Evolutionary conservation across 2,329 filamentous ascomycete genomes (phyloP), one percentile per base, ranked within the genome.

Genomic region (Colletotrichum chrysophilum): DNA sequence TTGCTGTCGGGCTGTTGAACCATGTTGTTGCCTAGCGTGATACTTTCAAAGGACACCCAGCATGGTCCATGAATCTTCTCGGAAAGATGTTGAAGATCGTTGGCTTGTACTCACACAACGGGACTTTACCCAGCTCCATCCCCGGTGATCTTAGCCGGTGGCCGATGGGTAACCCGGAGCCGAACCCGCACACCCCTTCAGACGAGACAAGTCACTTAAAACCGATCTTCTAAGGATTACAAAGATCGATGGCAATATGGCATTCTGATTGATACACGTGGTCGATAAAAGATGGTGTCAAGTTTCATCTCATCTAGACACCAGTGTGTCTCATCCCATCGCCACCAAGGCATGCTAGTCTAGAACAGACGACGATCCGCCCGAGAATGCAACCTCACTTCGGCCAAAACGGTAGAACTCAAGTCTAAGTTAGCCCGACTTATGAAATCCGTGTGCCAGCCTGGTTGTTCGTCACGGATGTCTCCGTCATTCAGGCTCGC

Each of bases 101-200:
- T 7, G 10, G 0, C 6, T 4, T 7, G 10, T 0, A 21, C 43
- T 7, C n/a, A 13, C 4, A 3, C 0, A 0, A 12, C n/a, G 43
- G 43, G 43, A 13, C 6, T 52, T 52, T 7, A 13, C 43, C n/a
- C 43, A 52, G 43, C n/a, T 21, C 43, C n/a, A 0, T 52, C 43
- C 43, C 43, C 43, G n/a, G 12, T 7, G 43, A 52, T 52, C 43
- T 52, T 21, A 52, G 43, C 43, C 43, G 43, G 43, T 13, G 43
- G 43, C 43, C 43, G 43, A 24, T 21, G 26, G 58, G 30, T 62
- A 62, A 0, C 58, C n/a, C 58, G 10, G 16, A 62, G 58, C 58
- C 30, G 58, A 24, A 16, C 0, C 18, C 30, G n/a, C 12, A 16
- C 55, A 58, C 55, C 30, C 16, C 3, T n/a, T 36, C 43, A 52